Evolutionary conservation across 208 protist species (phyloP).

Genomic region (Kentomonas sorsogonicus): DNA sequence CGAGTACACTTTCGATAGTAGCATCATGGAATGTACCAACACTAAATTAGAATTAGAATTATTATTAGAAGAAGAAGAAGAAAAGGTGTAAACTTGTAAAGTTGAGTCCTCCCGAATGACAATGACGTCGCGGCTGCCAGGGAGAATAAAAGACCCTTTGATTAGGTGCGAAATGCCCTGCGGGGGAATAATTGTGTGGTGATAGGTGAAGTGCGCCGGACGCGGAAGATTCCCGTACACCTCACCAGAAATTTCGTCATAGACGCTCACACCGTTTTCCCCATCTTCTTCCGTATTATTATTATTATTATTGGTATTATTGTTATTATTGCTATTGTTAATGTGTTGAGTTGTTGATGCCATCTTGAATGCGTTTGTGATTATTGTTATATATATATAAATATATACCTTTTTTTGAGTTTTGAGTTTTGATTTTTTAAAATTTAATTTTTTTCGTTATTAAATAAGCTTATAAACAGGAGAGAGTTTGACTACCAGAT

Average conservation of each 20-base stretch:
- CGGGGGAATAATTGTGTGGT: slow-evolving; percentile 78
- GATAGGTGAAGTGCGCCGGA: slow-evolving; percentile 43
- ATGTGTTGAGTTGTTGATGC: too few species aligned
- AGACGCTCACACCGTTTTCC: not conserved
- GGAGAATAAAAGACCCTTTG: slow-evolving; percentile 71
- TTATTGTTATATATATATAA: too few species aligned
- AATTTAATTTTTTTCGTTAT: slow-evolving; percentile 10
- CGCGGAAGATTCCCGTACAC: slow-evolving; percentile 6
- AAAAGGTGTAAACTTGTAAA: too few species aligned
- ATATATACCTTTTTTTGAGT: slow-evolving; percentile 3
- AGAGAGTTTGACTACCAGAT: too few species aligned
- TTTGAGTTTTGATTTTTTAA: not conserved
- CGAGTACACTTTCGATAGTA: slow-evolving; percentile 68
- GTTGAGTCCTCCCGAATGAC: slow-evolving; percentile 54
- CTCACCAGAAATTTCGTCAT: not conserved
- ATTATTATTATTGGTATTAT: too few species aligned
- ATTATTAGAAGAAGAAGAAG: too few species aligned
- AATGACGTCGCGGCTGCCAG: slow-evolving; percentile 55
- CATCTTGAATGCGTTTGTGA: too few species aligned
- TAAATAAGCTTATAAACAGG: not conserved
- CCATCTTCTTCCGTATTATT: not conserved
- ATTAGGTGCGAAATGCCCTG: slow-evolving; percentile 66
- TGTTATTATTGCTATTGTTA: too few species aligned
- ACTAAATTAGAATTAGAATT: too few species aligned
- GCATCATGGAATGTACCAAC: too few species aligned